These are phyloP conservation scores for Salix arbutifolia DNA, from an alignment of 345 rosid genomes.

Conservation along the genomic window DNA sequence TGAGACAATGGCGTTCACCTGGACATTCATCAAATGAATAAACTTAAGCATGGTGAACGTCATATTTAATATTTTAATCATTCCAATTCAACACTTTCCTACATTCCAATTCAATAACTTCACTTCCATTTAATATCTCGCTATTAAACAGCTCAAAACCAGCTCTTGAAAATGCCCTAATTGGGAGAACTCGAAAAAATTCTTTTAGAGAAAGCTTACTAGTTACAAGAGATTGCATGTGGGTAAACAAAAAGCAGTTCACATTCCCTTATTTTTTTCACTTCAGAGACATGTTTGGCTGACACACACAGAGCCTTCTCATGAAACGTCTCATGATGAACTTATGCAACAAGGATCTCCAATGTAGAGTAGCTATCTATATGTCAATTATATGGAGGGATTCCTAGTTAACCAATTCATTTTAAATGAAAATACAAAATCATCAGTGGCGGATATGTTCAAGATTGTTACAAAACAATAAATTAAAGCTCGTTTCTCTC, in stretches of 20 bases:
- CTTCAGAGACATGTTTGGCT: background rate
- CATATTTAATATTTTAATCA: background rate
- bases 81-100: background rate
- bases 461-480: background rate
- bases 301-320: background rate
- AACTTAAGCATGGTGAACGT: slow-evolving; percentile 3
- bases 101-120: background rate
- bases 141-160: background rate
- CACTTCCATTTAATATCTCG: background rate
- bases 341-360: background rate
- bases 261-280: background rate
- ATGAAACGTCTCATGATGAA: background rate
- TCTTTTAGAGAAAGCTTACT: background rate
- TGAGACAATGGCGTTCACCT: slow-evolving; percentile 64
- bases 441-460: background rate
- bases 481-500: background rate
- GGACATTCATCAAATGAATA: slow-evolving; percentile 21
- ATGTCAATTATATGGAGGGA: background rate
- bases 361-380: background rate
- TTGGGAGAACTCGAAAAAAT: background rate
- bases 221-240: background rate
- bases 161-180: background rate
- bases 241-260: background rate
- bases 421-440: background rate
- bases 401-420: background rate